A percentile compares a stretch with the other conserved stretches of the same genome.
These are phyloP conservation scores for Orbilia quercus DNA, from an alignment of 2,329 filamentous ascomycete species.

Conservation along the genomic window DNA sequence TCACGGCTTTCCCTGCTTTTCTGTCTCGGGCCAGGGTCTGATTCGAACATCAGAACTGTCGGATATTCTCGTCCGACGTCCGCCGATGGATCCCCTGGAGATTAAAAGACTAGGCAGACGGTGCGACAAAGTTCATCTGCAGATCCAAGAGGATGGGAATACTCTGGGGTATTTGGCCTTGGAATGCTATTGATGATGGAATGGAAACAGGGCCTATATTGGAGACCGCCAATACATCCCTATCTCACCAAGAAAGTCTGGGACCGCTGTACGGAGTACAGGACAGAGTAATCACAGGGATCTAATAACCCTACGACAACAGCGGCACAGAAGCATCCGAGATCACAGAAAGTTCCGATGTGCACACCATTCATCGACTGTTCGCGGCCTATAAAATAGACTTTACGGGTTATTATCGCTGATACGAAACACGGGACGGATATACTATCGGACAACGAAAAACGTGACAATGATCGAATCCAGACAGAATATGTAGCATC, in stretches of 20 bases:
- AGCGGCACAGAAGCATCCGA: not conserved
- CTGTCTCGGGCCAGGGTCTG: conserved; percentile 34
- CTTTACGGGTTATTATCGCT: conserved; percentile 21
- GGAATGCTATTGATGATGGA: conserved; percentile 36
- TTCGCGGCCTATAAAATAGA: not conserved
- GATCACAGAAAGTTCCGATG: not conserved
- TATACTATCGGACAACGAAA: conserved; percentile 20
- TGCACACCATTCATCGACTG: not conserved
- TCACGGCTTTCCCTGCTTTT: conserved; percentile 41
- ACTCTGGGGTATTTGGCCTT: conserved; percentile 28
- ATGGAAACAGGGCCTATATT: not conserved
- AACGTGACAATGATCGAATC: conserved; percentile 40
- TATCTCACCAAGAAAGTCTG: no score
- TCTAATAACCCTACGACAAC: not conserved
- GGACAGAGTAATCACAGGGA: no score
- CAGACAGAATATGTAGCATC: conserved; percentile 31
- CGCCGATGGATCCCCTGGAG: conserved; percentile 7
- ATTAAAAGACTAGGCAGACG: conserved; percentile 43
- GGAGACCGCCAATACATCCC: no score
- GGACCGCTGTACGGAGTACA: no score
- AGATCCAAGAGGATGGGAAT: conserved; percentile 45
- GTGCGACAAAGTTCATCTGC: conserved; percentile 15
- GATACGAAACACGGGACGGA: conserved; percentile 27
- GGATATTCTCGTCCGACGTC: conserved; percentile 26
- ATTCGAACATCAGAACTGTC: conserved; percentile 12